Percentiles rank a stretch among this genome's conserved stretches.
These are phyloP conservation scores for Magnusiomyces magnusii DNA, from an alignment of 1,139 yeast species.

Conservation along the genomic window DNA sequence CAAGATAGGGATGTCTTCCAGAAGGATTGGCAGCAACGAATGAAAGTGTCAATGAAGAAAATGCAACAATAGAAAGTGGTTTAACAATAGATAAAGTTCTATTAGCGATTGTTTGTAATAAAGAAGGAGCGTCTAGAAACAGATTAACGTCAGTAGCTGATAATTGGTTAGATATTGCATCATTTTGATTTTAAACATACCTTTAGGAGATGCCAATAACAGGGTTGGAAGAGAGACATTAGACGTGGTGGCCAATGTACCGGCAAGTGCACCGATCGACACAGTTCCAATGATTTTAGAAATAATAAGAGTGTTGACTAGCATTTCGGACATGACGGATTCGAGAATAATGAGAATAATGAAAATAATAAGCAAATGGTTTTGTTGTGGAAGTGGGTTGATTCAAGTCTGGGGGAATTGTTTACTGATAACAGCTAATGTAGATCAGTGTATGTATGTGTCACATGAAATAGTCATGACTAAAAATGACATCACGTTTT, in stretches of 20 bases:
- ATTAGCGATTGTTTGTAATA: constrained; percentile 8
- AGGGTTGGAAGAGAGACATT: constrained; percentile 22
- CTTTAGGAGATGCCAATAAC: constrained; percentile 11
- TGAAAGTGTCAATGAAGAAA: constrained; percentile 20
- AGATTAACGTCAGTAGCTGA: neutral
- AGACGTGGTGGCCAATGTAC: constrained; percentile 22
- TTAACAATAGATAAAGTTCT: constrained; percentile 9
- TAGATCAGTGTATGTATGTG: too few species aligned
- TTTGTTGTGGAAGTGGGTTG: neutral
- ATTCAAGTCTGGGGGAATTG: too few species aligned
- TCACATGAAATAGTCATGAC: too few species aligned
- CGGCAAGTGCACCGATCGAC: constrained; percentile 27
- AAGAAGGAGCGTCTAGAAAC: constrained; percentile 3
- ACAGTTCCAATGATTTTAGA: constrained; percentile 29
- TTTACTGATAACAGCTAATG: too few species aligned
- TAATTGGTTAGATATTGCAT: neutral
- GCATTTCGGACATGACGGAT: neutral
- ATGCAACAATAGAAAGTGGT: constrained; percentile 21
- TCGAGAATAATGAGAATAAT: neutral
- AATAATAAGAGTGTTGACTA: constrained; percentile 16
- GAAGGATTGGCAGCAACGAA: constrained; percentile 21
- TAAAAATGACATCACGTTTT: neutral
- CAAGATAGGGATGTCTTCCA: constrained; percentile 26
- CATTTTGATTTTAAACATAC: neutral
- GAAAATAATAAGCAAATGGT: neutral